Base-by-base conservation (phyloP, 2,329 filamentous ascomycete genomes). In the Claviceps africana region DNA sequence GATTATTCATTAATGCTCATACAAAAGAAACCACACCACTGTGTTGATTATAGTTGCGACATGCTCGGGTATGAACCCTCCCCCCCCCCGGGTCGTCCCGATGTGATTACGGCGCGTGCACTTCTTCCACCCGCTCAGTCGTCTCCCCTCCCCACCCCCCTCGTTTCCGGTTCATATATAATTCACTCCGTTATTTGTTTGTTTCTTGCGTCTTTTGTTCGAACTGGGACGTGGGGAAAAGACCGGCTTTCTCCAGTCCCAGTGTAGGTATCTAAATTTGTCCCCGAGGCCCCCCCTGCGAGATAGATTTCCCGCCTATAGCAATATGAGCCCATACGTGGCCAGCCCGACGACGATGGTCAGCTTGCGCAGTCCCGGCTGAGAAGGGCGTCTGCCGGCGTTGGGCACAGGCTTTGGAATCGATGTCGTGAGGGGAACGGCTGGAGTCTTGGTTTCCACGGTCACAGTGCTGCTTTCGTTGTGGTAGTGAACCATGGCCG, bases 301-400 rank as follows among this genome's bases (percentile, higher is more conserved):
- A n/a, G n/a, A n/a, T n/a, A n/a, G n/a, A n/a, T n/a, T 17, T 17
- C 3, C 31, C 31, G 48, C 11, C 40, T 37, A 54, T 21, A 54
- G 46, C 47, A 54, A 19, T 11, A 54, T 54, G 17, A 54, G 35
- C 3, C 53, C 53, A 31, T 54, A 54, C 17, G 50, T 54, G 15
- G 28, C 53, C 19, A 54, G 47, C 11, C 53, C 50, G 8, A 52
- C 53, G 33, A 54, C 50, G 13, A 54, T 19, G 25, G 46, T 50
- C 13, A 54, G 53, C 42, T 54, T 54, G 15, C 47, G 37, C 53
- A 54, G 33, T 4, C 53, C 53, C 8, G 53, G 53, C 47, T 54
- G 31, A 25, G 53, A 50, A 5, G 53, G 53, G 25, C 53, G 46
- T 28, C 53, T 43, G 19, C 40, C 53, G 1, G 53, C 53, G 17